phyloP scores from a whole-genome alignment of 2,329 filamentous ascomycete species.

The Cercospora sp. region DNA sequence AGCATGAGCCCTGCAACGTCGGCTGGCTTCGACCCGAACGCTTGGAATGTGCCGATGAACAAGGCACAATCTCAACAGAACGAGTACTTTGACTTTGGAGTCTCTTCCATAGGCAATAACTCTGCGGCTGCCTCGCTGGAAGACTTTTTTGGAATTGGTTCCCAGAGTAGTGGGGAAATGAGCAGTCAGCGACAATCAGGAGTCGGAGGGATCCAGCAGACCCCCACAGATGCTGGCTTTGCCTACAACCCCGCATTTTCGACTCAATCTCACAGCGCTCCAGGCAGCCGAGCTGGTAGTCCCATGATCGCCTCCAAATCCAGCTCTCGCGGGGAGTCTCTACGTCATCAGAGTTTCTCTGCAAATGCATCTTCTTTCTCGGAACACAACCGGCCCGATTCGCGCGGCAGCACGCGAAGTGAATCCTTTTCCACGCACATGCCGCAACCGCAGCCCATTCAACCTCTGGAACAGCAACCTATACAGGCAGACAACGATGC shows the following conservation, averaged over 20 bases:
- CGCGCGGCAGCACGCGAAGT: constrained; percentile 40
- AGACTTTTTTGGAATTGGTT: constrained; percentile 36
- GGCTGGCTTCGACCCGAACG: constrained; percentile 65
- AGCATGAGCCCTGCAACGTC: constrained; percentile 60
- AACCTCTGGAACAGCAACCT: constrained; percentile 25
- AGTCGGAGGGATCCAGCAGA: constrained; percentile 37
- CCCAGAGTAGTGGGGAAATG: constrained; percentile 24
- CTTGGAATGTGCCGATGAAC: constrained; percentile 67
- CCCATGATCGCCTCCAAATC: constrained; percentile 48
- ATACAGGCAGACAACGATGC: constrained; percentile 29
- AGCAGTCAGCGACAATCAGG: constrained; percentile 29
- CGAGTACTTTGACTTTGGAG: constrained; percentile 35
- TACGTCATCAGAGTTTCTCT: constrained; percentile 41
- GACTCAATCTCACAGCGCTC: constrained; percentile 38
- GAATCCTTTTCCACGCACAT: constrained; percentile 33
- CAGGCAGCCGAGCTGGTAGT: constrained; percentile 48
- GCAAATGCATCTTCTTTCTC: constrained; percentile 30
- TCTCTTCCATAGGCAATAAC: constrained; percentile 23
- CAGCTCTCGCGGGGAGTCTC: constrained; percentile 34
- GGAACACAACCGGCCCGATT: constrained; percentile 38
- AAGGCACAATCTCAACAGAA: constrained; percentile 53
- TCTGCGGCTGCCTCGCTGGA: constrained; percentile 32
- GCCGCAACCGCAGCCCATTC: constrained; percentile 29
- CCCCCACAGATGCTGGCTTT: constrained; percentile 35
- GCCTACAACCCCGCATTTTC: constrained; percentile 40